These are phyloP conservation scores for Erigeron canadensis DNA, from an alignment of 129 eudicot species.

Conservation along the genomic window DNA sequence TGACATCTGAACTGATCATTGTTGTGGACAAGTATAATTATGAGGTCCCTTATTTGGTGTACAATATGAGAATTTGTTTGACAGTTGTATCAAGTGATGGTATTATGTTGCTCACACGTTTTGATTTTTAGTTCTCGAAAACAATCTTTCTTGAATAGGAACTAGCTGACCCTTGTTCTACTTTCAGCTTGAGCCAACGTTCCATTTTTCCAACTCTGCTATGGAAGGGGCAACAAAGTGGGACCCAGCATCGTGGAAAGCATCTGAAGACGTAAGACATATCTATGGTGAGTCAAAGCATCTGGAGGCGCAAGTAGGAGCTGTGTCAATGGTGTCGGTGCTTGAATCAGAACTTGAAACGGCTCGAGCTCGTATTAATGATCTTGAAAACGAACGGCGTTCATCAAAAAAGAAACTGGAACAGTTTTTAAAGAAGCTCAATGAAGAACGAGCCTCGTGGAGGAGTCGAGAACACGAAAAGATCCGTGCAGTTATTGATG, in stretches of 20 bases:
- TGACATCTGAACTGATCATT: too few relatives aligned
- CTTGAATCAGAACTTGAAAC: slow-evolving; percentile 78
- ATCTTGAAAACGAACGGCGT: slow-evolving; percentile 77
- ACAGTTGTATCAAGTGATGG: neutral
- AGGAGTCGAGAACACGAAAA: slow-evolving; percentile 91
- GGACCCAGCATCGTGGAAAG: slow-evolving; percentile 69
- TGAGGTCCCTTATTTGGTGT: neutral
- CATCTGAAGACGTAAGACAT: slow-evolving; percentile 42
- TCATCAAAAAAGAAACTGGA: slow-evolving; percentile 87
- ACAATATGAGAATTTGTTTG: neutral
- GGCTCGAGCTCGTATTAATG: slow-evolving; percentile 62
- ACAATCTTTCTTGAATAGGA: slow-evolving; percentile 5
- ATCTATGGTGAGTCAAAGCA: slow-evolving; percentile 46
- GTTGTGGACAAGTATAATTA: too few relatives aligned
- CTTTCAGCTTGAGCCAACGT: slow-evolving; percentile 60
- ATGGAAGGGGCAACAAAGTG: slow-evolving; percentile 99
- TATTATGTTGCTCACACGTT: slow-evolving; percentile 2
- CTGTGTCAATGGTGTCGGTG: slow-evolving; percentile 47
- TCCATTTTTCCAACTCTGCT: slow-evolving; percentile 58
- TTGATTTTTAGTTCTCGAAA: slow-evolving; percentile 3
- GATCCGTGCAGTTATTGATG: slow-evolving; percentile 78
- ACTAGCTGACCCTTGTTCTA: slow-evolving; percentile 6
- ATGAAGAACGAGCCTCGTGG: slow-evolving; percentile 86
- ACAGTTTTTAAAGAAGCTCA: slow-evolving; percentile 74
- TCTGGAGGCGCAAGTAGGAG: slow-evolving; percentile 43